These are phyloP conservation scores for Pulveroboletus sp. DNA, from an alignment of 768 basidiomycete genomes.

Conservation along the genomic window DNA sequence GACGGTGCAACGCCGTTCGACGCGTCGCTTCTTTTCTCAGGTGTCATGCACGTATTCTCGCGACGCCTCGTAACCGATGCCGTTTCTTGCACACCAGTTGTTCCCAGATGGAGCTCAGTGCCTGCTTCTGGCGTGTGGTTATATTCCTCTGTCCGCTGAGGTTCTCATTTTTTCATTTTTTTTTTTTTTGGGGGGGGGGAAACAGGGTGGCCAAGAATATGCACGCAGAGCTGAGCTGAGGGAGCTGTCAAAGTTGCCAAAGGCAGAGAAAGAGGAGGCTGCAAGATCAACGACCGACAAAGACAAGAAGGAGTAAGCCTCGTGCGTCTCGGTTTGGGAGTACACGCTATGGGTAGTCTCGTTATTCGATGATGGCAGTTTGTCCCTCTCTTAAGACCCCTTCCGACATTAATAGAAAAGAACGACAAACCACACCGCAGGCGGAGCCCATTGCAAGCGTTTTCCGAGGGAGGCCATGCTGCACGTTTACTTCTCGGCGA, in stretches of 20 bases:
- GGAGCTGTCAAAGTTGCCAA: conserved; percentile 37
- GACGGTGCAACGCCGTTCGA: conserved; percentile 4
- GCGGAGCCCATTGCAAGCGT: not conserved
- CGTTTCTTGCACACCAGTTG: not conserved
- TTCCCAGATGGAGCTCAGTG: not conserved
- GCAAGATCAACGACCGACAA: conserved; percentile 18
- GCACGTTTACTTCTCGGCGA: not conserved
- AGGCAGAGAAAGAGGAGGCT: conserved; percentile 31
- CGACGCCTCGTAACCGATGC: conserved; percentile 13
- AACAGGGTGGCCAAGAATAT: conserved; percentile 84
- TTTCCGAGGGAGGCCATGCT: not conserved
- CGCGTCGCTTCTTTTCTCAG: conserved; percentile 7
- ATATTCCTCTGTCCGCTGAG: conserved; percentile 7
- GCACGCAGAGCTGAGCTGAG: conserved; percentile 56
- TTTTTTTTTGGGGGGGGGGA: too few relatives aligned
- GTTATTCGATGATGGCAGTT: conserved; percentile 1
- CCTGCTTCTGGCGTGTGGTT: conserved; percentile 12
- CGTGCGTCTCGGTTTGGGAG: conserved; percentile 4
- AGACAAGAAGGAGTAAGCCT: conserved; percentile 27
- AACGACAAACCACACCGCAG: not conserved
- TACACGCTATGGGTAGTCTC: not conserved
- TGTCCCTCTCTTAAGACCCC: not conserved
- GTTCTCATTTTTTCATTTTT: conserved; percentile 5
- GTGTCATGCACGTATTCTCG: not conserved
- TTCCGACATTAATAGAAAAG: conserved; percentile 4